Evolutionary conservation across 179 eudicot species (phyloP), one percentile per base, ranked within the genome.

Genomic region (Gypsophila paniculata): DNA sequence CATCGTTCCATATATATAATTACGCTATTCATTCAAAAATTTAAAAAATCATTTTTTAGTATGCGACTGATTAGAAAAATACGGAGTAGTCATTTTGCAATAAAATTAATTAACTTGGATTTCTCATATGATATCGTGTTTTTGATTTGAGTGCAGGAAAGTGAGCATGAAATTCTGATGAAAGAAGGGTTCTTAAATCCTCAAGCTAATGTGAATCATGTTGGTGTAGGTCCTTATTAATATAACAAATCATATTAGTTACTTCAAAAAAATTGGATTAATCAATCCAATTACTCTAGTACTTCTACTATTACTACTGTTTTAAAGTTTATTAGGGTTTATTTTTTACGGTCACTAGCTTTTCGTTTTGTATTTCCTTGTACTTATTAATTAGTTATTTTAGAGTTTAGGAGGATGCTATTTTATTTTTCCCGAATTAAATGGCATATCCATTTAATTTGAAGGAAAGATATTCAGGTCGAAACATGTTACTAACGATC

Each of bases 201-300:
- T 66, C 79, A 66, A 76, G 72, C 79, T 42, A 79, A 76, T 76
- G 89, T 90, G 22, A 91, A 90, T 29, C 71, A 68, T 76, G 86
- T 91, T 73, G 97, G 97, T 54, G 79, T 91, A 44, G 87, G 88
- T 54, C 97, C 97, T 44, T 91, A 90, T 78, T 89, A 71, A 44
- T 44, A 69, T 48, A 46, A 75, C 34, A 29, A 76, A 34, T 25
- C 22, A 58, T 22, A 58, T 63, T 76, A 70, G 49, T 76, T 55
- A 64, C 38, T 51, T 48, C 59, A 63, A 72, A 44, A 65, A 54
- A 52, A 49, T 60, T 15, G 39, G 57, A 42, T 42, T 42, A 79
- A 61, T 68, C 66, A 74, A 66, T 61, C 63, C 76, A 72, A 75
- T 78, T 66, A 65, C 72, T 71, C 48, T 66, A 60, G 55, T 70